Percentiles rank a stretch among this genome's conserved stretches.
Evolutionary conservation across 2,329 filamentous ascomycete species (phyloP).

Genomic region (Plectosphaerella cucumerina): DNA sequence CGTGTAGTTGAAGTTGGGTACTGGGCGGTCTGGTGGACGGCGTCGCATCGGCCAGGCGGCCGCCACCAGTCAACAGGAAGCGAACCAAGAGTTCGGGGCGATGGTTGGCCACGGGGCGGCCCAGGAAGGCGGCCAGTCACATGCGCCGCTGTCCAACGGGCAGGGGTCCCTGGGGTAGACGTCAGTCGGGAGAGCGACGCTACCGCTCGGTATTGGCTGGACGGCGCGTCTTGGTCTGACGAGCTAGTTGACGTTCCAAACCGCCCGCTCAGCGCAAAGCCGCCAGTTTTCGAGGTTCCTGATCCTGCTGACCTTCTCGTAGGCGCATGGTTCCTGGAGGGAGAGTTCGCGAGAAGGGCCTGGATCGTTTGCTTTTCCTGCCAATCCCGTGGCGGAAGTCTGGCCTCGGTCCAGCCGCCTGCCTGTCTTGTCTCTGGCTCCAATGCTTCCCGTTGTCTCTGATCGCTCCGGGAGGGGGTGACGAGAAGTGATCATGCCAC

Average conservation of each 20-base stretch:
- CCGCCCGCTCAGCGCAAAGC: too few relatives aligned
- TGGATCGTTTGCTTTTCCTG: too few relatives aligned
- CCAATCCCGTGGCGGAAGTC: too few relatives aligned
- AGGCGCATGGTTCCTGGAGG: too few relatives aligned
- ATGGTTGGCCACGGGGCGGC: background rate
- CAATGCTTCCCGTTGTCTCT: too few relatives aligned
- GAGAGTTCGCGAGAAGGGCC: too few relatives aligned
- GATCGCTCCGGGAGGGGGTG: too few relatives aligned
- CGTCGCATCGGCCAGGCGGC: background rate
- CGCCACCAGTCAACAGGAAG: background rate
- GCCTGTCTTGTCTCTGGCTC: too few relatives aligned
- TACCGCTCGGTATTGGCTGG: background rate
- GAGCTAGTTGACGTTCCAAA: background rate
- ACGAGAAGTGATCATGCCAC: too few relatives aligned
- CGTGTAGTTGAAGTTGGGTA: background rate
- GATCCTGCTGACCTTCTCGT: too few relatives aligned
- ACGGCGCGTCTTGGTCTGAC: background rate
- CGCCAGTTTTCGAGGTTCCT: too few relatives aligned
- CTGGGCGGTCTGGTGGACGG: background rate
- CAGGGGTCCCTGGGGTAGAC: background rate
- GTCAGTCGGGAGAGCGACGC: background rate
- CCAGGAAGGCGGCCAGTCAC: background rate
- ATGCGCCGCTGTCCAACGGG: background rate
- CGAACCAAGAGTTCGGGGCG: background rate
- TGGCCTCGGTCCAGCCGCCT: too few relatives aligned